Base-by-base conservation (phyloP, 2,329 filamentous ascomycete genomes). In the Ascochyta viciae-villosae region DNA sequence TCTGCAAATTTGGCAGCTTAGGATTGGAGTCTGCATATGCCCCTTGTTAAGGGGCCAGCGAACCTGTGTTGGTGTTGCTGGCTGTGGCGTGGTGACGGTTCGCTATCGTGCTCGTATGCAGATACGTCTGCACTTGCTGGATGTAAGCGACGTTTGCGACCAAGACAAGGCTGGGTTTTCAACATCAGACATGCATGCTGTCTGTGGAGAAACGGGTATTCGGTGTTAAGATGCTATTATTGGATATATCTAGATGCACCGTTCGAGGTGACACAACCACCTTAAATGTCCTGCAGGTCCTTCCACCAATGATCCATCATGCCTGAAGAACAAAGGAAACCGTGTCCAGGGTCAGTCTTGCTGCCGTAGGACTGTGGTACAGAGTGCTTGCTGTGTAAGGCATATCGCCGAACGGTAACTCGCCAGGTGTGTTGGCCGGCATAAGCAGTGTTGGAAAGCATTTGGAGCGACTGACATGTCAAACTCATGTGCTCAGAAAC, bases 351-450 rank as follows among this genome's bases (percentile, higher is more conserved):
- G 54, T 45, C 60, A 62, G 51, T 56, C 42, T 53, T 35, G 50
- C 62, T 61, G 41, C 54, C 50, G 49, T 16, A 38, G 56, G 57
- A 41, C 38, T 55, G 51, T 57, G 60, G 51, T 63, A 66, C 58
- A 65, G 53, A 65, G 63, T 66, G 64, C 62, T 65, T 69, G 61
- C 54, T 57, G 58, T 51, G 38, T 54, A 37, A 59, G 57, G 35
- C 45, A 24, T 50, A 42, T 61, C 60, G 61, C 57, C 64, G 47
- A 53, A 50, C 42, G 44, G 40, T 42, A 43, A 13, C 26, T 35
- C 16, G 6, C 37, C 35, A 27, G 42, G 39, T 16, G 31, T 23
- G 50, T 26, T 31, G 38, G 24, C 16, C 31, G 24, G n/a, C 29
- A 19, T 22, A 22, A 29, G 26, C 16, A 23, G 27, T 22, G 19